Base-by-base conservation (phyloP, 495 filamentous ascomycete species). In the Daldinia vernicosa region DNA sequence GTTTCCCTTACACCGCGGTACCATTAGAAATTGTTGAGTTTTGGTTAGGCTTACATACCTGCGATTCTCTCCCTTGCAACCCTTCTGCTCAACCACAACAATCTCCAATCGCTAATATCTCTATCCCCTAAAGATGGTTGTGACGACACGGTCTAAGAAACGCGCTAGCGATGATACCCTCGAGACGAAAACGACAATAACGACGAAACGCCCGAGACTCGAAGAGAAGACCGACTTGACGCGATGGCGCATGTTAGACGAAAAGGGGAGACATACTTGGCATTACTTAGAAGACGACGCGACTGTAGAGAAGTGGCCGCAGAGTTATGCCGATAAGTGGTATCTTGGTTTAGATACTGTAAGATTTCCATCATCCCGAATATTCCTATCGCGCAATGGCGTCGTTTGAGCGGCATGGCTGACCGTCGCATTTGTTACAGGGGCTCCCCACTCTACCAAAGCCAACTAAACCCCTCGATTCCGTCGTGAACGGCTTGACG, bases 211-310 rank as follows among this genome's bases (percentile, higher is more conserved):
- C 7, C 76, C 79, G 4, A 79, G 63, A 39, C 75, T 86, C 54
- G 78, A 78, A 51, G 78, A 82, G 11, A 76, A 72, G 66, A 98
- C 95, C 12, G 94, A 99, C 75, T 87, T 87, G 63, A 80, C 88
- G 0, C 84, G 93, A 76, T 99, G 95, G 95, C 85, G 95, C 63
- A 82, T 98, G 77, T 84, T 89, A 39, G 90, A 95, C 72, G 93
- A 97, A 35, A 83, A 87, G 19, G 93, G 95, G 53, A 85, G 92
- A 60, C 93, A 97, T 69, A 97, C 93, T 24, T 99, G 95, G 95
- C 89, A 93, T 57, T 98, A 98, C 75, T 86, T 99, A 6, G 86
- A 92, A 74, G 88, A 90, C 6, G 93, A 97, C 55, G 87, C 93
- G 64, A 88, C 92, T 50, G 75, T 84, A 32, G 82, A 91, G 63